phyloP scores from a whole-genome alignment of 345 rosid species.

The Eucalyptus microcorys region DNA sequence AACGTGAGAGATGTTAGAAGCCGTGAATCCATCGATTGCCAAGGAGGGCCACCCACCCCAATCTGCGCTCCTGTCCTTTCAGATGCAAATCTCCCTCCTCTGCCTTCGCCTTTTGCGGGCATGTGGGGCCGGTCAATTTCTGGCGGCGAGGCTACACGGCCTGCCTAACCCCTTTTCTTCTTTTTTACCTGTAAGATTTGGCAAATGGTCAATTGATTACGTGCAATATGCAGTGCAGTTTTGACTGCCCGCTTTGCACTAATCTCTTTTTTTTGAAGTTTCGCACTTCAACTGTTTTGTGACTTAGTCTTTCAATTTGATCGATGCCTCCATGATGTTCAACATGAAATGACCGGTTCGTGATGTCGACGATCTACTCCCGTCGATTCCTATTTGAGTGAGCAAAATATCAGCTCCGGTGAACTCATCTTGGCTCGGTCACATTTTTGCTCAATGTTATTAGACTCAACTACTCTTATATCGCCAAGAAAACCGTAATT shows the following conservation, averaged over 20 bases:
- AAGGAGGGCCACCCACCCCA: neutral
- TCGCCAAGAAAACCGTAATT: neutral
- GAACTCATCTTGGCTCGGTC: neutral
- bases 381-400: neutral
- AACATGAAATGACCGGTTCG: neutral
- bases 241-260: neutral
- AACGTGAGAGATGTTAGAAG: neutral
- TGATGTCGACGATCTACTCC: neutral
- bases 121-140: neutral
- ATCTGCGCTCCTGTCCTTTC: neutral
- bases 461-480: neutral
- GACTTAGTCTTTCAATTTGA: neutral
- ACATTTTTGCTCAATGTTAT: neutral
- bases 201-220: neutral
- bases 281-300: neutral
- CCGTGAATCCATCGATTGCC: neutral
- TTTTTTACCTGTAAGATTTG: neutral
- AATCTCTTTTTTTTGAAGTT: neutral
- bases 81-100: neutral
- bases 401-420: neutral
- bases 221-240: neutral
- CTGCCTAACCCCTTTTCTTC: neutral
- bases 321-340: neutral
- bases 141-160: neutral
- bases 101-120: neutral